phyloP scores from a whole-genome alignment of 257 asterid genomes.

The Solanum ossicruentum region DNA sequence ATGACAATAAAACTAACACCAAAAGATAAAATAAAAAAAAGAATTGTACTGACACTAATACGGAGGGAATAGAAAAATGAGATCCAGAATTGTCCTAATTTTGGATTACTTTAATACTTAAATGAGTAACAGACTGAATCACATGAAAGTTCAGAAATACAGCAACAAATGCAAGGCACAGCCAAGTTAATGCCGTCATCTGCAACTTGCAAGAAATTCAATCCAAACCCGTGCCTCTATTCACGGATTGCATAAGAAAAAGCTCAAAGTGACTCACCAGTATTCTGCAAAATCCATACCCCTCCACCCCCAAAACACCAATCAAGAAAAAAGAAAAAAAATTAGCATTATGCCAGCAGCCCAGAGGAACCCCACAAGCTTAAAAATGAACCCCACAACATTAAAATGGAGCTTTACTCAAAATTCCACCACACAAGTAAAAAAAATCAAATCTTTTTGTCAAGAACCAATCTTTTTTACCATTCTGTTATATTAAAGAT shows the following conservation, averaged over 20 bases:
- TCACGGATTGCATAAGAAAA: conserved; percentile 65
- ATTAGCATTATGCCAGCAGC: not conserved
- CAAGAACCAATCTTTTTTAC: not conserved
- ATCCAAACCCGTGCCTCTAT: conserved; percentile 55
- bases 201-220: conserved; percentile 11
- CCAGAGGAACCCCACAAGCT: not conserved
- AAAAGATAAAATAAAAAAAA: not conserved
- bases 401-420: not conserved
- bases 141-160: conserved; percentile 53
- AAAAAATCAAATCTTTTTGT: not conserved
- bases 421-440: not conserved
- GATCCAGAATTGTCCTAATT: conserved; percentile 23
- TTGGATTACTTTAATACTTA: conserved; percentile 12
- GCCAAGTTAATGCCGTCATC: conserved; percentile 45
- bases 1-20: not conserved
- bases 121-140: conserved; percentile 24
- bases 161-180: conserved; percentile 6
- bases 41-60: not conserved
- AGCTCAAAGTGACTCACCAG: not conserved
- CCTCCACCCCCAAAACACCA: not conserved
- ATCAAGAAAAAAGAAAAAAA: not conserved
- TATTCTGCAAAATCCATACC: not conserved
- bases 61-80: conserved; percentile 5
- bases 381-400: not conserved
- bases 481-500: not conserved